These are phyloP conservation scores for Adansonia grandidieri DNA, from an alignment of 441 rosid genomes.

Conservation along the genomic window DNA sequence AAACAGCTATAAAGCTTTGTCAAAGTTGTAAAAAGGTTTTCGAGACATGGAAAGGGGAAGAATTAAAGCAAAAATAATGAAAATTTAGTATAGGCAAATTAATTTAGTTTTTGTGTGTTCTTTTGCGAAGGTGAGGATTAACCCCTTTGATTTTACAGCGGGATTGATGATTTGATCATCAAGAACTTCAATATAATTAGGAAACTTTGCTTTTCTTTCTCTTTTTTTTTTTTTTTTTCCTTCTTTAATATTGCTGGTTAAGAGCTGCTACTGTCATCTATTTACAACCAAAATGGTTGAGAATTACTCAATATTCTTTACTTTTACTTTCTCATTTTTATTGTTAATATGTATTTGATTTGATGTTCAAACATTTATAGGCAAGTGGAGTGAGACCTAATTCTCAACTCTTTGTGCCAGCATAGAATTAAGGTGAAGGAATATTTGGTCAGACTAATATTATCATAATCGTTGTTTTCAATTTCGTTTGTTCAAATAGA, in stretches of 20 bases:
- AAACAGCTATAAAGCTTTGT: no score
- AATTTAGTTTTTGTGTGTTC: neutral
- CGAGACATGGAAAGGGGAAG: slow-evolving; percentile 17
- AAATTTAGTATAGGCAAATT: slow-evolving; percentile 2
- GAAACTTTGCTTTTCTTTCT: neutral
- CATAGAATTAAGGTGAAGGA: neutral
- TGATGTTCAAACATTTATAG: neutral
- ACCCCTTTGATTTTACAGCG: slow-evolving; percentile 25
- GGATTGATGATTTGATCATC: neutral
- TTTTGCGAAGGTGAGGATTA: slow-evolving; percentile 12
- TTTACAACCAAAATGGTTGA: slow-evolving; percentile 17
- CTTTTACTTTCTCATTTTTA: neutral
- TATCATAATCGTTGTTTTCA: no score
- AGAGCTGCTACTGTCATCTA: neutral
- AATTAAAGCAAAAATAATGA: neutral
- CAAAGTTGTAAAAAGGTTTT: slow-evolving; percentile 22
- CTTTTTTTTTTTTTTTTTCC: neutral
- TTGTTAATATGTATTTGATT: neutral
- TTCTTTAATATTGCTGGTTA: neutral
- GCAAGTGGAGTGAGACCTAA: neutral
- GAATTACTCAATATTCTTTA: neutral
- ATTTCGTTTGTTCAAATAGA: no score
- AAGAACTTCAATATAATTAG: neutral
- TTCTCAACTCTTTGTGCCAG: slow-evolving; percentile 12
- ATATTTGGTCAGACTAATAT: neutral